Evolutionary conservation across 805 yeast genomes (phyloP), one percentile per base, ranked within the genome.

Genomic region (Starmerella vitae): DNA sequence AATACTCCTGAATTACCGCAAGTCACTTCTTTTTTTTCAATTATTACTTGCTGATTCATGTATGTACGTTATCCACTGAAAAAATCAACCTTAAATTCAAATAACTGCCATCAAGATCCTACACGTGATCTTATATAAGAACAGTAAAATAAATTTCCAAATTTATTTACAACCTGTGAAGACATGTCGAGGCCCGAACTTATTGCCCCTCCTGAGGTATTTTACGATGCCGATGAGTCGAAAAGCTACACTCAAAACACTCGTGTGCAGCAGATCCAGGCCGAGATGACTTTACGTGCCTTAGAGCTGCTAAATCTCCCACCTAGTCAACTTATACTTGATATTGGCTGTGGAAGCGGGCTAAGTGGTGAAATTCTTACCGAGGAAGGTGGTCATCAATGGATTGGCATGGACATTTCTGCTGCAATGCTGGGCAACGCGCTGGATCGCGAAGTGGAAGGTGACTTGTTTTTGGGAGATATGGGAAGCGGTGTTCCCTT

Each of bases 261-360:
- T 4, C 91, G 98, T 68, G 95, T 91, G 36, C 98, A 91, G 64
- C 95, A 86, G 57, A 91, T 91, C 53, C 98, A 91, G 61, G 97
- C 97, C 2, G 81, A 83, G 57, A 91, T 91, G 98, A 85, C 98
- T 0, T 67, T 88, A 32, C 69, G 98, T 51, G 94, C 97, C 0
- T 64, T 91, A 34, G 98, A 91, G 52, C 65, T 91, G 27, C 63
- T 91, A 41, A 82, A 85, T 57, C 61, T 91, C 29, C 78, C 80
- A 22, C 72, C 74, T 1, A 65, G 62, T 22, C 67, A 82, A 50
- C 77, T 76, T 52, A 57, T 91, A 9, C 70, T 91, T 15, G 98
- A 91, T 68, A 70, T 91, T 26, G 98, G 98, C 13, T 91, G 97
- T 66, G 98, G 98, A 2, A 85, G 96, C 0, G 97, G 98, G 0